These are phyloP conservation scores for Linum lewisii DNA, from an alignment of 345 rosid species.

Conservation along the genomic window DNA sequence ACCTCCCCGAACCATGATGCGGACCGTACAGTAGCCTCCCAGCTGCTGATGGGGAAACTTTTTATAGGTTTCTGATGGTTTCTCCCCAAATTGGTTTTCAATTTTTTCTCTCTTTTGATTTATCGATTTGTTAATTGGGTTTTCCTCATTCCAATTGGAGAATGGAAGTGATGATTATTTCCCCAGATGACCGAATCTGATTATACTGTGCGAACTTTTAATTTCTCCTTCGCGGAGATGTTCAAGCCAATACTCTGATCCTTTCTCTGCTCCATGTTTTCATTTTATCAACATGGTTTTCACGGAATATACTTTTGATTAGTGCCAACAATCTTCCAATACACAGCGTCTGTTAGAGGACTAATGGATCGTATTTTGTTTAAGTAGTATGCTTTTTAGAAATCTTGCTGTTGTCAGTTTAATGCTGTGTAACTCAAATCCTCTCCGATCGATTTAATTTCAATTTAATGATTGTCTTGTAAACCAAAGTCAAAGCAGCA, in stretches of 20 bases:
- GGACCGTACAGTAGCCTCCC: conserved; percentile 36
- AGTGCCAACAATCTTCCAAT: no score
- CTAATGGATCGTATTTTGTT: no score
- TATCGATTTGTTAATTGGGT: not conserved
- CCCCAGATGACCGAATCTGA: not conserved
- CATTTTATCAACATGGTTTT: not conserved
- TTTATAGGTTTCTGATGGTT: conserved; percentile 49
- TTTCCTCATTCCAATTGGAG: no score
- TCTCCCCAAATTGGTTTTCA: not conserved
- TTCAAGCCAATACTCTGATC: not conserved
- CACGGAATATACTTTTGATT: no score
- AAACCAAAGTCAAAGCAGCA: no score
- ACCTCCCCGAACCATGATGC: conserved; percentile 44
- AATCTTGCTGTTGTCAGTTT: no score
- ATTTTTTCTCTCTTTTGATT: not conserved
- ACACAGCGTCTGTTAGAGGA: no score
- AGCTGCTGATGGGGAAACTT: conserved; percentile 35
- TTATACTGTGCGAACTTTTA: not conserved
- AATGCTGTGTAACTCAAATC: no score
- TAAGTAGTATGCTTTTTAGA: no score
- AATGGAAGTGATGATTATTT: not conserved
- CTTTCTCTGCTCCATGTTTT: not conserved
- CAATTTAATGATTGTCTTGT: no score
- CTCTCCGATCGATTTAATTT: no score
- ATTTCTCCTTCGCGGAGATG: not conserved